Conservation (phyloP, 257 asterid species). For the Nemophila menziesii region DNA sequence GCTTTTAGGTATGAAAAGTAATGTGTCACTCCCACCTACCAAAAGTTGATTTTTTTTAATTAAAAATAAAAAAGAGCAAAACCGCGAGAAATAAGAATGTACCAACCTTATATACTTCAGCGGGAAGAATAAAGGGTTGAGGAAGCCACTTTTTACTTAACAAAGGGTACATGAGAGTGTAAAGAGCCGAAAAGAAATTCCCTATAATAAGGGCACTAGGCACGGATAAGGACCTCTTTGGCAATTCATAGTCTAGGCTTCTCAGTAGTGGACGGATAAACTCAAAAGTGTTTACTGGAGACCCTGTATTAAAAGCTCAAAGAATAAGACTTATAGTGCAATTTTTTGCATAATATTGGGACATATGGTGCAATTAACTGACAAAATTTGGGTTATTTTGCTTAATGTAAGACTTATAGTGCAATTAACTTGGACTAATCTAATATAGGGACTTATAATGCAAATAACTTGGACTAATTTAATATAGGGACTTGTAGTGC, state of each 20-base stretch:
- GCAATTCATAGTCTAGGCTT: slow-evolving; percentile 66
- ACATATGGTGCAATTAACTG: neutral
- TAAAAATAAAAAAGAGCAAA: neutral
- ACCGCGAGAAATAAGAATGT: neutral
- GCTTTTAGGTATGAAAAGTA: slow-evolving; percentile 85
- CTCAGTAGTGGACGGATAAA: slow-evolving; percentile 60
- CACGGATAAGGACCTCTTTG: slow-evolving; percentile 49
- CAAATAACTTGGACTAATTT: too few relatives aligned
- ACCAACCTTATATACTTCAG: slow-evolving; percentile 82
- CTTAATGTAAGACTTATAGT: too few relatives aligned
- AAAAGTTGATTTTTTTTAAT: neutral
- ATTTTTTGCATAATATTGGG: neutral
- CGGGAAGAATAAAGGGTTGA: slow-evolving; percentile 83
- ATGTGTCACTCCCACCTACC: slow-evolving; percentile 89
- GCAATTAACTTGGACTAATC: too few relatives aligned
- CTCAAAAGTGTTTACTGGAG: slow-evolving; percentile 84
- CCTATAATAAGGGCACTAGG: slow-evolving; percentile 73
- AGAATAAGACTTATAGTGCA: slow-evolving; percentile 1
- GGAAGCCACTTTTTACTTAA: slow-evolving; percentile 68
- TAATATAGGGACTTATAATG: too few relatives aligned
- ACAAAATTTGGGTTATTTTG: too few relatives aligned
- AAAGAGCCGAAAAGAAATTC: slow-evolving; percentile 45
- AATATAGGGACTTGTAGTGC: too few relatives aligned
- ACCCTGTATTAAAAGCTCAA: slow-evolving; percentile 33
- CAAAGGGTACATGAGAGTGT: slow-evolving; percentile 66